phyloP scores from a whole-genome alignment of 306 rosid species.

The Notholithocarpus densiflorus region DNA sequence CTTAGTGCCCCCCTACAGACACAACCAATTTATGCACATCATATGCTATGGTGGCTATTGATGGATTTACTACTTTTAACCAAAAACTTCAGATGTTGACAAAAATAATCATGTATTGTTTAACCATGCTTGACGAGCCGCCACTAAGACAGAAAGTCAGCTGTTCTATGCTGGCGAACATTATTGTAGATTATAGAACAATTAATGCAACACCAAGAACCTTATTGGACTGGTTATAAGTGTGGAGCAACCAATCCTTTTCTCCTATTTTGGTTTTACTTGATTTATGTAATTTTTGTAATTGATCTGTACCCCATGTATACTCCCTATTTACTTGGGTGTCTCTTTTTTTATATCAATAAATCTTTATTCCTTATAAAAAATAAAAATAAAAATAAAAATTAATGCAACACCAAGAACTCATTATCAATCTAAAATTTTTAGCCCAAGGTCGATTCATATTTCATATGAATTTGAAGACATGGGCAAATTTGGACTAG shows the following conservation, averaged over 20 bases:
- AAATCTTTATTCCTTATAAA: too few species aligned
- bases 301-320: too few species aligned
- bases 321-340: too few species aligned
- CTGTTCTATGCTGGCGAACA: background rate
- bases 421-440: constrained; percentile 4
- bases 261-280: too few species aligned
- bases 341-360: too few species aligned
- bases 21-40: background rate
- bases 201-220: background rate
- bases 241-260: too few species aligned
- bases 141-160: constrained; percentile 15
- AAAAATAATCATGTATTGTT: background rate
- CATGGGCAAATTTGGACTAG: background rate
- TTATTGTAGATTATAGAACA: background rate
- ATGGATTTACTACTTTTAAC: background rate
- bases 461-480: background rate
- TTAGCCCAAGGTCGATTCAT: background rate
- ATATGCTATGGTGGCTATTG: background rate
- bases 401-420: background rate
- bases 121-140: constrained; percentile 13
- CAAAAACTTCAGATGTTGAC: background rate
- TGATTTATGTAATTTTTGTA: too few species aligned
- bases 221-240: too few species aligned
- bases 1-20: background rate
- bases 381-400: too few species aligned